Base-by-base conservation (phyloP, 129 eudicot genomes). In the Helianthus tuberosus region DNA sequence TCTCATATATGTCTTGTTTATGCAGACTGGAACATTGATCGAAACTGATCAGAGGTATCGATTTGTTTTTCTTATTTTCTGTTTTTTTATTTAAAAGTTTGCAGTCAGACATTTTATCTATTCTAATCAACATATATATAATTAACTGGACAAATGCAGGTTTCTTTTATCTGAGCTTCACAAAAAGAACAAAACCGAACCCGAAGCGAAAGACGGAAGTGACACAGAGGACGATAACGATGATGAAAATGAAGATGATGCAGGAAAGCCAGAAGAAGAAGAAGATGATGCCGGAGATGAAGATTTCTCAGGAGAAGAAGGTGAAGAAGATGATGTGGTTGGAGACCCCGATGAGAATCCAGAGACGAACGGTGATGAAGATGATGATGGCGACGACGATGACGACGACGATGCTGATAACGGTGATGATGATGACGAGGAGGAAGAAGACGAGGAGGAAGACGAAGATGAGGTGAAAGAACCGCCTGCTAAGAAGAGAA, bases 401-500 rank as follows among this genome's bases (percentile, higher is more conserved):
- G 97, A 50, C 0, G 91, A 79, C 0, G 93, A 79, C 0, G 92
- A 84, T 0, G 96, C 62, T 0, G 85, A 80, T 0, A 92, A 66
- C 0, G 97, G 83, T 0, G 90, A 74, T 0, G 92, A 84, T 0
- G 93, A 85, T 0, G 97, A 85, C 0, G 97, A 84, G 0, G 97
- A 91, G 1, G 97, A 91, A 11, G 97, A 88, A 0, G 92, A 89
- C 0, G 93, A 88, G 0, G 79, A 75, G 5, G 93, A 90, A 0
- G 94, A 87, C 0, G 62, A 55, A 0, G 62, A 55, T 20, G 62
- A 55, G 38, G 97, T 85, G 35, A 91, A 86, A 12, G 85, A 87
- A 78, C 96, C 97, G 73, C 97, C 97, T 2, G 83, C 97, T 8
- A 89, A 92, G 89, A 92, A 89, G 90, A 92, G 88, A 69, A 92